Conservation (phyloP, 225 moss, liverwort and hornwort genomes). For the Asterella californica region DNA sequence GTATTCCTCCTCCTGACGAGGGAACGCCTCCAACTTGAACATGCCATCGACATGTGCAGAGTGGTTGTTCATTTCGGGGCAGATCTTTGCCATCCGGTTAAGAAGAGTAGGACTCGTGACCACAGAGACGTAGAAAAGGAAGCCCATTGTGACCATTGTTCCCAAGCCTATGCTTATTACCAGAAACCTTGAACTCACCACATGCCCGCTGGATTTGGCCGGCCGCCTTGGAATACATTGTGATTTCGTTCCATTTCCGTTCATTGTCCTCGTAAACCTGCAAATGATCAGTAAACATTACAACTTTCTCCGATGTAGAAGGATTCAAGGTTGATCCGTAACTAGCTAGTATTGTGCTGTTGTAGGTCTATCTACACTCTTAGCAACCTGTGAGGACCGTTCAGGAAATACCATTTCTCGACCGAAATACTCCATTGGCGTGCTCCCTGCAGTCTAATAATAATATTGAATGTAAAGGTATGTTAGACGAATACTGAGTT, state of each 20-base stretch:
- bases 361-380: neutral
- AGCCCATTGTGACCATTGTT: conserved; percentile 5
- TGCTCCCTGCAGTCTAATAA: too few relatives aligned
- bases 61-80: neutral
- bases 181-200: neutral
- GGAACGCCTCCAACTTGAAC: neutral
- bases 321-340: neutral
- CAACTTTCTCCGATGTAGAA: neutral
- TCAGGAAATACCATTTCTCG: too few relatives aligned
- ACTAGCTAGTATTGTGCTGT: neutral
- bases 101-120: conserved; percentile 20
- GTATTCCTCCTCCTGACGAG: neutral
- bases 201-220: neutral
- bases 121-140: conserved; percentile 19
- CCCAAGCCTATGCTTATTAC: neutral
- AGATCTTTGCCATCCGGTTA: neutral
- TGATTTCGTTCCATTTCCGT: neutral
- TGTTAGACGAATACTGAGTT: too few relatives aligned
- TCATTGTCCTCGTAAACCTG: neutral
- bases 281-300: neutral
- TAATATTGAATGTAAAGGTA: too few relatives aligned
- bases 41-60: neutral
- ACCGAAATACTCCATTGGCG: too few relatives aligned
- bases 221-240: neutral
- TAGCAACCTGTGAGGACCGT: too few relatives aligned